phyloP scores from a whole-genome alignment of 371 early-diverging fungal genomes.

The Mucor piriformis region DNA sequence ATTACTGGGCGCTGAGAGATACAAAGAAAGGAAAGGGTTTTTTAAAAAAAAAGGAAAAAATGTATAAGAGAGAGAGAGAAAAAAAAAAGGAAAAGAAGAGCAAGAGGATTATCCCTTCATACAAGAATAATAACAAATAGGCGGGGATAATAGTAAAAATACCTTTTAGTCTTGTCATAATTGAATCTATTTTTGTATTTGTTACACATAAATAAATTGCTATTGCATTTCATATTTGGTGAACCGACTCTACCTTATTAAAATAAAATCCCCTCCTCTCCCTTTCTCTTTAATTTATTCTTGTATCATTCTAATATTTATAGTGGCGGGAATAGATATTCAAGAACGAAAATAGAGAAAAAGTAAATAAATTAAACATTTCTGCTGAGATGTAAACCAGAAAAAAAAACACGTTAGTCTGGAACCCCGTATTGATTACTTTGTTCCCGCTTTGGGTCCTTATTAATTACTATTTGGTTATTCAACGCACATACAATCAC shows the following conservation, averaged over 20 bases:
- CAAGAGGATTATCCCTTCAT: neutral
- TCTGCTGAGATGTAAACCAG: no score
- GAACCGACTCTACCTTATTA: conserved; percentile 7
- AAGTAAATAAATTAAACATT: no score
- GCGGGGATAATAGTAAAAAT: conserved; percentile 13
- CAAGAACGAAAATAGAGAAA: no score
- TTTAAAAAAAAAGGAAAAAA: neutral
- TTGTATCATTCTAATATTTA: neutral
- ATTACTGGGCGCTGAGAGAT: neutral
- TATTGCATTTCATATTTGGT: conserved; percentile 13
- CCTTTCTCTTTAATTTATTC: neutral
- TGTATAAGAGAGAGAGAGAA: conserved; percentile 3
- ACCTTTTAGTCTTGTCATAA: conserved; percentile 19
- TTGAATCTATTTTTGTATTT: conserved; percentile 25
- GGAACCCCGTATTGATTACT: no score
- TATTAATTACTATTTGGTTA: no score
- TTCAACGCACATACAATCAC: no score
- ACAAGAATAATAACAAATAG: conserved; percentile 5
- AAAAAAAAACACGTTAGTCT: no score
- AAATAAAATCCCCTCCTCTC: neutral
- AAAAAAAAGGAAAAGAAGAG: conserved; percentile 3
- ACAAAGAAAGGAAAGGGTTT: conserved; percentile 8
- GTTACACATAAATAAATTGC: conserved; percentile 29
- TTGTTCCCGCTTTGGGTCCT: no score
- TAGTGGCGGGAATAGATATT: neutral